Conservation (phyloP, 1,284 basidiomycete genomes). For the Ustilago cynodontis region DNA sequence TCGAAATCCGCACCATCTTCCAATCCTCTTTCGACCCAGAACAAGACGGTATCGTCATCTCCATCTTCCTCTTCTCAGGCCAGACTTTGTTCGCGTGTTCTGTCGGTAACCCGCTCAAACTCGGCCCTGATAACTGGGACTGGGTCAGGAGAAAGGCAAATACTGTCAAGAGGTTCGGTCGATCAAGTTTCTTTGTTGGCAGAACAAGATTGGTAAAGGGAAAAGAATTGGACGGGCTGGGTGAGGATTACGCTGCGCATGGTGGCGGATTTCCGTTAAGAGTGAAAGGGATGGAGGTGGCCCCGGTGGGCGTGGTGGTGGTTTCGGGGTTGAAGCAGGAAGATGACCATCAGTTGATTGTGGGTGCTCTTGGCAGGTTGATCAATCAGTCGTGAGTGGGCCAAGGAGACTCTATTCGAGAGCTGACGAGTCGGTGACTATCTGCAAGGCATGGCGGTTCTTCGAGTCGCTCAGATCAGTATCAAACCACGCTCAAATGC, state of each 20-base stretch:
- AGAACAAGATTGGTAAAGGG: slow-evolving; percentile 34
- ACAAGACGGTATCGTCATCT: slow-evolving; percentile 47
- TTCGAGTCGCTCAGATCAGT: neutral
- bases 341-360: slow-evolving; percentile 51
- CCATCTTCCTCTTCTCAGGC: slow-evolving; percentile 47
- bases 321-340: slow-evolving; percentile 54
- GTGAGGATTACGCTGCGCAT: slow-evolving; percentile 53
- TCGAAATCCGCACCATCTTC: slow-evolving; percentile 40
- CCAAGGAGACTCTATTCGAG: neutral
- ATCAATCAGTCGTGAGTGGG: neutral
- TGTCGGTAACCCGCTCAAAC: slow-evolving; percentile 35
- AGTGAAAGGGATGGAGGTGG: slow-evolving; percentile 20
- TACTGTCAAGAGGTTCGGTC: slow-evolving; percentile 48
- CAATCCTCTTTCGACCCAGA: slow-evolving; percentile 10
- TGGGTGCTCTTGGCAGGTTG: slow-evolving; percentile 17
- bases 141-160: slow-evolving; percentile 53
- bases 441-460: neutral
- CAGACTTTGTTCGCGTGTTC: slow-evolving; percentile 50
- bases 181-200: slow-evolving; percentile 44
- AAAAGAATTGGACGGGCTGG: slow-evolving; percentile 50
- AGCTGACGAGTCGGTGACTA: neutral
- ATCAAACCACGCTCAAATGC: neutral
- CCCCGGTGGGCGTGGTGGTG: slow-evolving; percentile 41
- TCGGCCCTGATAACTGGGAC: slow-evolving; percentile 51
- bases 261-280: slow-evolving; percentile 53